These are phyloP conservation scores for Nepenthes mirabilis DNA, from an alignment of 148 eudicot species.

Conservation along the genomic window DNA sequence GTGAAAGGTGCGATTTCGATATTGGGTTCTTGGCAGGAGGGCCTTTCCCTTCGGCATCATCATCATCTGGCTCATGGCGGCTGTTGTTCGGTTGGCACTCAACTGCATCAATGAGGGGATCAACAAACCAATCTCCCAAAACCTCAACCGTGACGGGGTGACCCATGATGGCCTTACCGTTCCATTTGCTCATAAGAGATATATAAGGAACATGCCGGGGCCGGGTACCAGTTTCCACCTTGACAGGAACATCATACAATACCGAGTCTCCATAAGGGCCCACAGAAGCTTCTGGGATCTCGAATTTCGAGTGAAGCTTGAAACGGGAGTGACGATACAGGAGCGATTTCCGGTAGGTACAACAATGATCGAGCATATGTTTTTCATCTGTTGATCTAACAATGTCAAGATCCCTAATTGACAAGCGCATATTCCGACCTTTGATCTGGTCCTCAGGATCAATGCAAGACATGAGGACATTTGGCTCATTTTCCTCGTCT, in stretches of 20 bases:
- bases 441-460: constrained; percentile 7
- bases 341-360: constrained; percentile 19
- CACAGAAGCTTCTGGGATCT: constrained; percentile 24
- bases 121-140: constrained; percentile 48
- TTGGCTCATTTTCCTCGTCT: constrained; percentile 23
- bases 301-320: constrained; percentile 27
- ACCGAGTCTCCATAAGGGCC: constrained; percentile 9
- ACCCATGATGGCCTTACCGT: constrained; percentile 51
- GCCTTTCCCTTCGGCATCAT: constrained; percentile 9
- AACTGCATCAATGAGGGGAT: constrained; percentile 15
- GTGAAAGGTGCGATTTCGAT: constrained; percentile 15
- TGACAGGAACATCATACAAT: constrained; percentile 46
- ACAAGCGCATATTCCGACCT: not conserved
- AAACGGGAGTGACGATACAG: constrained; percentile 26
- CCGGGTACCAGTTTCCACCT: constrained; percentile 46
- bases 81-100: constrained; percentile 25
- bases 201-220: constrained; percentile 64
- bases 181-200: constrained; percentile 68
- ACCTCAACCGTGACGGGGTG: constrained; percentile 59
- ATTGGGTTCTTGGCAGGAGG: constrained; percentile 17
- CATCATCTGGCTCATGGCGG: constrained; percentile 27
- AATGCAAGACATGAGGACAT: constrained; percentile 14
- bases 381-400: no score
- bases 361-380: constrained; percentile 10
- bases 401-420: no score